Evolutionary conservation across 768 basidiomycete genomes (phyloP), one percentile per base, ranked within the genome.

Genomic region (Amanita fuliginea): DNA sequence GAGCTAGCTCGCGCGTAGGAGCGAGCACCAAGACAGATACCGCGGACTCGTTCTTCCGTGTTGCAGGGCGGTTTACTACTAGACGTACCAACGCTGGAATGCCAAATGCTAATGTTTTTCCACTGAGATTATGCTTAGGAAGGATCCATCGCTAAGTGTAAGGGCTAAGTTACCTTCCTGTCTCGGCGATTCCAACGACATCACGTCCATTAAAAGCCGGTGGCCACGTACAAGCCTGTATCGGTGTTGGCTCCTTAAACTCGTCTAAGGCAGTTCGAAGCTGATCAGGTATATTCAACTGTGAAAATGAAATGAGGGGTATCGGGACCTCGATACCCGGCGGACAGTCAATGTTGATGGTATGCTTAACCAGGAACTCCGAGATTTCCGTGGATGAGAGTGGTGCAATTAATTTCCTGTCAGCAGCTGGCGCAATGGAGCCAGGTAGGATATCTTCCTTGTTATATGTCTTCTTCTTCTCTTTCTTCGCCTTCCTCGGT

Each of bases 141-240:
- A 48, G 14, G 11, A 11, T 46, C 16, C 21, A 18, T 33, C 46
- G 24, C 34, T 33, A 34, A 44, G 18, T 26, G 6, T 30, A 21
- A 16, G 46, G 52, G 68, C 32, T 11, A 21, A n/a, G 19, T 32
- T 53, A 80, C 83, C 81, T 88, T 57, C 95, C 95, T 2, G 95
- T 98, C 71, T 98, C 94, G 6, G 95, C 94, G 53, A 98, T 90
- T 43, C 95, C 95, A 26, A 98, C 83, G 0, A 95, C 88, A 62
- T 98, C 89, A n/a, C 71, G 71, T 0, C 86, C 86, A 19, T 75
- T 70, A 21, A 98, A 69, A 5, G 88, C 81, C 30, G 87, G 81
- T 2, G 94, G 91, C 94, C 94, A 98, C 10, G 93, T 80, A 57
- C 90, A 95, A 5, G 91, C 84, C 62, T 99, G 96, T 47, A 99